Conservation (phyloP, 192 early-diverging fungal species). For the Paraglomus occultum region DNA sequence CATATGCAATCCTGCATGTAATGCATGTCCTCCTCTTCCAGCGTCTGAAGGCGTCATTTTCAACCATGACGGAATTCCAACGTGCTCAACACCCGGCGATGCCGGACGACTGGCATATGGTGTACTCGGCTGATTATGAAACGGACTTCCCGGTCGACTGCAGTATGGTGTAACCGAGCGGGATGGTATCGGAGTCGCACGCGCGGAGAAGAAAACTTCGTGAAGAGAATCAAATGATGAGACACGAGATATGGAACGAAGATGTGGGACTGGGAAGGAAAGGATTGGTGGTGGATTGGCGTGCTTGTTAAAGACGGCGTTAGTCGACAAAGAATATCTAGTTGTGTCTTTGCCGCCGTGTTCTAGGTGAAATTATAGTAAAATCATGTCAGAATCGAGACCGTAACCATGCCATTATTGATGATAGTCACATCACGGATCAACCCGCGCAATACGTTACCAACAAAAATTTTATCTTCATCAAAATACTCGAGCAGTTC, state of each 20-base stretch:
- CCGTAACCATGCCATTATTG: neutral
- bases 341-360: slow-evolving; percentile 19
- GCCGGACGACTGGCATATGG: slow-evolving; percentile 6
- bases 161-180: slow-evolving; percentile 4
- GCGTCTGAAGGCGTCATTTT: slow-evolving; percentile 14
- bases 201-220: slow-evolving; percentile 24
- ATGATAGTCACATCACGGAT: neutral
- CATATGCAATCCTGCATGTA: no score
- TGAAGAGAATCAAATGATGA: slow-evolving; percentile 27
- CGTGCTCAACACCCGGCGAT: slow-evolving; percentile 19
- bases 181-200: slow-evolving; percentile 10
- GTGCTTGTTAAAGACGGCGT: neutral
- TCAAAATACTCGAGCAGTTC: slow-evolving; percentile 33
- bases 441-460: slow-evolving; percentile 20
- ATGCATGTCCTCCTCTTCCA: neutral
- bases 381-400: no score
- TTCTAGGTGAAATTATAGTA: neutral
- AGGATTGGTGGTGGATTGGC: slow-evolving; percentile 7
- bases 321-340: slow-evolving; percentile 8
- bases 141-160: neutral
- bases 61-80: slow-evolving; percentile 13
- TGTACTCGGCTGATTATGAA: slow-evolving; percentile 1
- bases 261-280: neutral
- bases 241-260: neutral
- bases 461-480: slow-evolving; percentile 33